Evolutionary conservation across 2,329 filamentous ascomycete species (phyloP), one percentile per base, ranked within the genome.

Genomic region (Paecilomyces variotii): DNA sequence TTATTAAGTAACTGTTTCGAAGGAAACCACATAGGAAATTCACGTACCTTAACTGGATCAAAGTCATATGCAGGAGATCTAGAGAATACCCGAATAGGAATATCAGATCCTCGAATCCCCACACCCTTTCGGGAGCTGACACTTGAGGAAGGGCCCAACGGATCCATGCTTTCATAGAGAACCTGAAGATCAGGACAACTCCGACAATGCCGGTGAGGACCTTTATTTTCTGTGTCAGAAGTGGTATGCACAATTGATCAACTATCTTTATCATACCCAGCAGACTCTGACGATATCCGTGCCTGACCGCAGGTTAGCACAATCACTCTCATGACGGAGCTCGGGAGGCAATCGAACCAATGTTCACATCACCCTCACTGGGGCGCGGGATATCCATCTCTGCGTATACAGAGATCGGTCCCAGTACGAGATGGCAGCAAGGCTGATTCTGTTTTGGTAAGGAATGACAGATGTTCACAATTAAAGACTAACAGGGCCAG

Each of bases 21-120:
- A n/a, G 6, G n/a, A 10, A n/a, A 27, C 3, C 7, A 34, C 3
- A 30, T 7, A n/a, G 1, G 30, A 7, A 19, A 7, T 45, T 34
- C 10, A 11, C 64, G 12, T 30, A 73, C 71, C 71, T 74, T 26
- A 64, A 55, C 56, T 72, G 69, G 53, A 74, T 67, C 34, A 69
- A 52, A 2, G 56, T 57, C 65, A 73, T 73, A 57, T 74, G 71
- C 0, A 64, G 59, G 3, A 73, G 49, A 58, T 73, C 71, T 55
- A 70, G 68, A 2, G 60, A 64, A 58, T 69, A 74, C 0, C 63
- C 68, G 11, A 66, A 28, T 0, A 68, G 27, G 53, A 70, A 73
- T 35, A 73, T 66, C 0, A 70, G 12, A 59, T 74, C 71, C 56
- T 74, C 71, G 6, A 69, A 54, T 5, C 70, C 71, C 71, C 71